phyloP scores from a whole-genome alignment of 1,284 basidiomycete species.

The Cryptococcus sp. region DNA sequence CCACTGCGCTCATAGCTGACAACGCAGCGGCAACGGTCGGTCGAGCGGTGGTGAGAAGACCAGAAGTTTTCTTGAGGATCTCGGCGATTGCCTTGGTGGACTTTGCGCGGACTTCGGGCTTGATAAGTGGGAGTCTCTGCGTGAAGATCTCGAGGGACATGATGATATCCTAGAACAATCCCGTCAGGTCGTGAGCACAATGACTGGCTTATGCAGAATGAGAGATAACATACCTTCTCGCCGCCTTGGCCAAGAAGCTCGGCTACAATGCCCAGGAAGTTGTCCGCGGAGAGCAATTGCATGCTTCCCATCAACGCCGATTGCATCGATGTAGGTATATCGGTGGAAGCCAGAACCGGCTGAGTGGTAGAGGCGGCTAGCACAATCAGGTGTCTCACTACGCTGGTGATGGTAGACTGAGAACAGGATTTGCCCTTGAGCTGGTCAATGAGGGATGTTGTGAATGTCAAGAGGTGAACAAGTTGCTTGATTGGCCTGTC shows the following conservation, averaged over 20 bases:
- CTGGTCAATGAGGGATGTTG: conserved; percentile 49
- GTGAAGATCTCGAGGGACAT: conserved; percentile 60
- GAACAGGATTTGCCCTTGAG: conserved; percentile 38
- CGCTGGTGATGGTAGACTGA: conserved; percentile 33
- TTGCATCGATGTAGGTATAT: conserved; percentile 26
- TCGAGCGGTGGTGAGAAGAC: conserved; percentile 55
- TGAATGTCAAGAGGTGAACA: conserved; percentile 66
- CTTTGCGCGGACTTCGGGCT: conserved; percentile 61
- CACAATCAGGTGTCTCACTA: conserved; percentile 43
- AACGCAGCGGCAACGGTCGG: conserved; percentile 59
- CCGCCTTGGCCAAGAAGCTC: conserved; percentile 39
- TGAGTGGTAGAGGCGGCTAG: conserved; percentile 25
- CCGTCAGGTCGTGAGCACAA: neutral
- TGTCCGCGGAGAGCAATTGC: conserved; percentile 59
- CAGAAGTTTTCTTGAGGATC: conserved; percentile 55
- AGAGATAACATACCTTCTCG: conserved; percentile 22
- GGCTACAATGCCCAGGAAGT: conserved; percentile 57
- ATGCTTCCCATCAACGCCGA: conserved; percentile 47
- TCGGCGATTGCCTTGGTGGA: conserved; percentile 60
- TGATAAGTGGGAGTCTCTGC: conserved; percentile 66
- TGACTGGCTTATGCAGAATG: neutral
- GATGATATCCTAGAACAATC: conserved; percentile 26
- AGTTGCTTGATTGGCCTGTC: conserved; percentile 56
- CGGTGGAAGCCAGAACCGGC: conserved; percentile 21
- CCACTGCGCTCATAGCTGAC: conserved; percentile 63